Percentiles rank a stretch among this genome's conserved stretches.
Evolutionary conservation across 495 filamentous ascomycete genomes (phyloP).

Genomic region (Penicillium taxi): DNA sequence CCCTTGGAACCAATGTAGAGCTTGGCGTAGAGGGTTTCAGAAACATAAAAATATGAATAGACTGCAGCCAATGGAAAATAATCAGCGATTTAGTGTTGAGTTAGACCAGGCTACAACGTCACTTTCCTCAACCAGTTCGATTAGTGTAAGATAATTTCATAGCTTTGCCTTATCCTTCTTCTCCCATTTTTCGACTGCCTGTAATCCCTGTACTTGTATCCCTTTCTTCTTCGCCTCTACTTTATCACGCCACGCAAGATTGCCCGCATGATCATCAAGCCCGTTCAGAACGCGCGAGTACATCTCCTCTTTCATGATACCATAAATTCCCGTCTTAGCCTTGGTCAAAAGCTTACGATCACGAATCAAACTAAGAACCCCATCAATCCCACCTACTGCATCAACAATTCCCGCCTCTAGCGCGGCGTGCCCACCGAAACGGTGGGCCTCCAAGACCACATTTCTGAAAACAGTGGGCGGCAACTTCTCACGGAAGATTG

Average conservation of each 20-base stretch:
- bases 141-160: slow-evolving; percentile 23
- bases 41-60: no score
- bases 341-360: slow-evolving; percentile 51
- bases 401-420: slow-evolving; percentile 61
- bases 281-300: slow-evolving; percentile 52
- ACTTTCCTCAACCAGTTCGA: background rate
- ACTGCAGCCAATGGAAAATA: no score
- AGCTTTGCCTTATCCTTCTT: slow-evolving; percentile 39
- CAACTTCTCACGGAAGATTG: slow-evolving; percentile 65
- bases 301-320: slow-evolving; percentile 64
- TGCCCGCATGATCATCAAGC: slow-evolving; percentile 39
- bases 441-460: slow-evolving; percentile 60
- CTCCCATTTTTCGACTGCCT: slow-evolving; percentile 34
- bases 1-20: no score
- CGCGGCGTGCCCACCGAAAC: slow-evolving; percentile 53
- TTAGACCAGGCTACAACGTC: no score
- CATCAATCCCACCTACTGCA: slow-evolving; percentile 54
- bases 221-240: slow-evolving; percentile 24
- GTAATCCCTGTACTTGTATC: slow-evolving; percentile 16
- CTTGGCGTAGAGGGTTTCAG: no score
- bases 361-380: slow-evolving; percentile 46
- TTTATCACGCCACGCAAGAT: slow-evolving; percentile 38
- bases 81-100: no score
- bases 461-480: slow-evolving; percentile 44
- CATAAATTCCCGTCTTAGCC: slow-evolving; percentile 55